phyloP scores from a whole-genome alignment of 176 grass and related monocot genomes.

The Musa schizocarpa region DNA sequence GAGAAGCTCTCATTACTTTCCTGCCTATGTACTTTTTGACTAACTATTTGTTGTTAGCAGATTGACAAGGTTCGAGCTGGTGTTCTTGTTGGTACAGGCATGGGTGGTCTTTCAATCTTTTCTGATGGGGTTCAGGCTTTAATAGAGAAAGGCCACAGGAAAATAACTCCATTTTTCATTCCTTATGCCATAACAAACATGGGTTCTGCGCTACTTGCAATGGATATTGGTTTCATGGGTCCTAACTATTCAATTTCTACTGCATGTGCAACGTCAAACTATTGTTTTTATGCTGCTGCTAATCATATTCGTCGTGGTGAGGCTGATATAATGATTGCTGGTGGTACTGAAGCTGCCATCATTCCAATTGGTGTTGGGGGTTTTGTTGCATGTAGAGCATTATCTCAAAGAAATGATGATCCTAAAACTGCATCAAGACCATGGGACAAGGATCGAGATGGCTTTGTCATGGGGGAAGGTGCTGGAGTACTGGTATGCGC shows the following conservation, averaged over 20 bases:
- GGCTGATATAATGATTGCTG: slow-evolving; percentile 93
- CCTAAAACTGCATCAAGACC: slow-evolving; percentile 97
- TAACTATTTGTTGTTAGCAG: slow-evolving; percentile 22
- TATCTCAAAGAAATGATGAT: slow-evolving; percentile 98
- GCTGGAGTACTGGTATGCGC: slow-evolving; percentile 76
- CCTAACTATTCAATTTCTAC: slow-evolving; percentile 97
- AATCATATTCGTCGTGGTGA: slow-evolving; percentile 92
- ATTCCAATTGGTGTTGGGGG: slow-evolving; percentile 97
- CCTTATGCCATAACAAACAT: slow-evolving; percentile 98
- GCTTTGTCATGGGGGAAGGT: slow-evolving; percentile 99
- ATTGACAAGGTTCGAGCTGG: slow-evolving; percentile 81
- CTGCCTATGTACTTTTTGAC: background rate
- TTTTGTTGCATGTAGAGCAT: slow-evolving; percentile 90
- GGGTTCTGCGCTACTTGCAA: slow-evolving; percentile 85
- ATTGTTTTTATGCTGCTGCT: slow-evolving; percentile 94
- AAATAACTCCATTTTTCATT: slow-evolving; percentile 98
- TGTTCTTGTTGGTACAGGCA: slow-evolving; percentile 93
- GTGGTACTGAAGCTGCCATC: slow-evolving; percentile 91
- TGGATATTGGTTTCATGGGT: slow-evolving; percentile 99
- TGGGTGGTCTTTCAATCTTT: slow-evolving; percentile 93
- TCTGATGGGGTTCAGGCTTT: slow-evolving; percentile 94
- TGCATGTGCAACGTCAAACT: slow-evolving; percentile 94
- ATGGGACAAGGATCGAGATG: slow-evolving; percentile 93
- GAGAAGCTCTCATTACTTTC: background rate
- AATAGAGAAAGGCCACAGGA: slow-evolving; percentile 80